Evolutionary conservation across 352 stramenopile genomes (phyloP).

Genomic region (Phytophthora brassicae): DNA sequence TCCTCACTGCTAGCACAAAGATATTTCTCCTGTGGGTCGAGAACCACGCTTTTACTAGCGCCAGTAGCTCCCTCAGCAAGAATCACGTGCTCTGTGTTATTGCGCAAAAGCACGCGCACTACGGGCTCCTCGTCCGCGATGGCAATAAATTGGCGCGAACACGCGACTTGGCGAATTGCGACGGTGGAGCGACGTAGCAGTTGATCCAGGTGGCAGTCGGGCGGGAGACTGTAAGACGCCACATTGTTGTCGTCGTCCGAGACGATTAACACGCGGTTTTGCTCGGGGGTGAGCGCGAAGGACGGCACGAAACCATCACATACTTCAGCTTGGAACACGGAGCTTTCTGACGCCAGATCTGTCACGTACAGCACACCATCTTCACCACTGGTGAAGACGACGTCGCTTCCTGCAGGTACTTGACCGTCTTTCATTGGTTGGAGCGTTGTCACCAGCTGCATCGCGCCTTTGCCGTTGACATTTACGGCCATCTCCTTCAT

Average conservation of each 20-base stretch:
- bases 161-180: constrained; percentile 70
- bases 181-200: constrained; percentile 74
- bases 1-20: constrained; percentile 73
- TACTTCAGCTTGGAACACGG: constrained; percentile 50
- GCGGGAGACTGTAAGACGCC: constrained; percentile 70
- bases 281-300: constrained; percentile 68
- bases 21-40: constrained; percentile 67
- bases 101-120: constrained; percentile 65
- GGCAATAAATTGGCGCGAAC: constrained; percentile 59
- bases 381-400: constrained; percentile 76
- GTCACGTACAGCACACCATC: constrained; percentile 82
- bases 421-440: constrained; percentile 36
- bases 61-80: constrained; percentile 62
- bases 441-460: constrained; percentile 49
- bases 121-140: constrained; percentile 75
- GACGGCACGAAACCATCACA: constrained; percentile 67
- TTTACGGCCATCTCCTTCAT: constrained; percentile 84
- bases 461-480: constrained; percentile 64
- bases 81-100: constrained; percentile 61
- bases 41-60: constrained; percentile 68
- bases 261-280: constrained; percentile 64
- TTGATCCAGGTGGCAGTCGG: constrained; percentile 47
- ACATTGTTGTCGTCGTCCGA: constrained; percentile 74
- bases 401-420: constrained; percentile 42
- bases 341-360: constrained; percentile 53